A percentile compares a stretch with the other conserved stretches of the same genome.
phyloP scores from a whole-genome alignment of 805 yeast genomes.

The Groenewaldozyma tartarivorans region DNA sequence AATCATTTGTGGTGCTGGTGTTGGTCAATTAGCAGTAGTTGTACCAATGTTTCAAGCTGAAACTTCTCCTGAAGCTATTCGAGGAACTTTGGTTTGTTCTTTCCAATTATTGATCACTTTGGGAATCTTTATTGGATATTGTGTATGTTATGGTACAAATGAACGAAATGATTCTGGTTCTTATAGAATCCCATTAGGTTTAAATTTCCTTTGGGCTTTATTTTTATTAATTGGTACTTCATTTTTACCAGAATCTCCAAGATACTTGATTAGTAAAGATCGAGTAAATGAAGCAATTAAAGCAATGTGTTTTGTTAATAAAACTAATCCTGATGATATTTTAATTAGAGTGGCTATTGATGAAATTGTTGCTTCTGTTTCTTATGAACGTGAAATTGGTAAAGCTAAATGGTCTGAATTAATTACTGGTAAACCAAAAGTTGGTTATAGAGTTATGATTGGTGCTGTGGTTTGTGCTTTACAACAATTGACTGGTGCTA shows the following conservation, averaged over 20 bases:
- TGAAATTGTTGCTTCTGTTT: slow-evolving; percentile 36
- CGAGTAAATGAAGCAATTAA: slow-evolving; percentile 47
- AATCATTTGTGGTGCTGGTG: slow-evolving; percentile 63
- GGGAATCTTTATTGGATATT: slow-evolving; percentile 63
- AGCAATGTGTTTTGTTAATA: slow-evolving; percentile 41
- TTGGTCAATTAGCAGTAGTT: slow-evolving; percentile 67
- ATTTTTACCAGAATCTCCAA: slow-evolving; percentile 68
- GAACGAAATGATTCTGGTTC: slow-evolving; percentile 35
- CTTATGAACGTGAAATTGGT: slow-evolving; percentile 41
- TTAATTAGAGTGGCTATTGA: slow-evolving; percentile 28
- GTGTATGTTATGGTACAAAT: slow-evolving; percentile 62
- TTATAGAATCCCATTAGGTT: slow-evolving; percentile 69
- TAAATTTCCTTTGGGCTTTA: slow-evolving; percentile 61
- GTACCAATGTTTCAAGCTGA: slow-evolving; percentile 75
- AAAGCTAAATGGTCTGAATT: slow-evolving; percentile 43
- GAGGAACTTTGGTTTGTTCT: slow-evolving; percentile 72
- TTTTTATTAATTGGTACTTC: slow-evolving; percentile 52
- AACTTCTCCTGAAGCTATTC: slow-evolving; percentile 67
- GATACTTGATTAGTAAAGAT: slow-evolving; percentile 53
- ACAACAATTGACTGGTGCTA: slow-evolving; percentile 57
- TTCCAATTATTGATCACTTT: slow-evolving; percentile 68
- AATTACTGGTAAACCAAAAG: slow-evolving; percentile 41
- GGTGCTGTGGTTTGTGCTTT: slow-evolving; percentile 41
- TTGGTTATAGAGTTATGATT: slow-evolving; percentile 27
- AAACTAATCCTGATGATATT: slow-evolving; percentile 25